Percentiles rank a stretch among this genome's conserved stretches.
phyloP scores from a whole-genome alignment of 495 filamentous ascomycete genomes.

The Choiromyces venosus region DNA sequence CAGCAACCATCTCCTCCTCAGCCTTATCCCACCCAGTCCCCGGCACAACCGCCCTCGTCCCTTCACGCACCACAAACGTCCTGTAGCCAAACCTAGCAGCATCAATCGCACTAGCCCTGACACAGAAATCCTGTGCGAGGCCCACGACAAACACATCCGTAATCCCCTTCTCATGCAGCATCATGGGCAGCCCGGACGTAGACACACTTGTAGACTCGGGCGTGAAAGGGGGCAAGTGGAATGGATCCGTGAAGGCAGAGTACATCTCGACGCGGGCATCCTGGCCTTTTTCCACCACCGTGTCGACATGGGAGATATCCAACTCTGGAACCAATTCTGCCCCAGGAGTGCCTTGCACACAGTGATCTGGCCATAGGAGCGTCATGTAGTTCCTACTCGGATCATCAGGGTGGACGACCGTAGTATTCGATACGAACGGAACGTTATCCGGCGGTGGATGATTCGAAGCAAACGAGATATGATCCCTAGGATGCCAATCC shows the following conservation, averaged over 20 bases:
- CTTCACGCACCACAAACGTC: constrained; percentile 73
- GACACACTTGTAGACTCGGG: constrained; percentile 47
- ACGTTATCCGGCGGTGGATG: constrained; percentile 59
- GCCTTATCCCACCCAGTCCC: constrained; percentile 53
- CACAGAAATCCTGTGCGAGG: constrained; percentile 84
- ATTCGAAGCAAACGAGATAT: constrained; percentile 85
- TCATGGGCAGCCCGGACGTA: constrained; percentile 55
- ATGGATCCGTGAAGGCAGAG: constrained; percentile 74
- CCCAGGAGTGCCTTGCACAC: constrained; percentile 67
- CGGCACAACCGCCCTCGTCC: constrained; percentile 62
- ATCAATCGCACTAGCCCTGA: constrained; percentile 72
- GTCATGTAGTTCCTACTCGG: constrained; percentile 58
- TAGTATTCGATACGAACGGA: constrained; percentile 60
- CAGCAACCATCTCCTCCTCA: constrained; percentile 52
- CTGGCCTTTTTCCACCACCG: constrained; percentile 70
- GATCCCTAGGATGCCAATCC: constrained; percentile 78
- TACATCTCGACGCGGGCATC: constrained; percentile 81
- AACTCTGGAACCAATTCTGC: constrained; percentile 72
- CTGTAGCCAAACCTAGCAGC: constrained; percentile 68
- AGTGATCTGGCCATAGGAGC: constrained; percentile 84
- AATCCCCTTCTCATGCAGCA: constrained; percentile 55
- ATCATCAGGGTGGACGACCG: constrained; percentile 64
- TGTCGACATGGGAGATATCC: constrained; percentile 54
- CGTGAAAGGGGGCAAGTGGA: constrained; percentile 46
- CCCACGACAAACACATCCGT: constrained; percentile 79